Evolutionary conservation across 1,284 basidiomycete species (phyloP).

Genomic region (Cryptococcus floricola): DNA sequence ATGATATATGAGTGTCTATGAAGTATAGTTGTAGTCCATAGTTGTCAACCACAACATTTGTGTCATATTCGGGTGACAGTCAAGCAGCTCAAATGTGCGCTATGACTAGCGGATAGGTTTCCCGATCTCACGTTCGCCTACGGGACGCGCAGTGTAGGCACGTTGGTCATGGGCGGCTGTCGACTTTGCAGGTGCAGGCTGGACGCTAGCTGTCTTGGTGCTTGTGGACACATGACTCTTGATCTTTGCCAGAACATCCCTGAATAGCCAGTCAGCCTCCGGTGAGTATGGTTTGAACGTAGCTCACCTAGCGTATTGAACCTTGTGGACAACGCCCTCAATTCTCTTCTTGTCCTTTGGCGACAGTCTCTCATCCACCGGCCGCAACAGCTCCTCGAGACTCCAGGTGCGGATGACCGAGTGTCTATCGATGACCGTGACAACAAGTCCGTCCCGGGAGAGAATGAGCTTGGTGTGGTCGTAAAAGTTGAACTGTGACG

Average conservation of each 20-base stretch:
- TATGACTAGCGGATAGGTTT: slow-evolving; percentile 13
- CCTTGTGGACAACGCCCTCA: slow-evolving; percentile 40
- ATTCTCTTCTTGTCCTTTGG: slow-evolving; percentile 33
- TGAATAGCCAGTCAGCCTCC: not conserved
- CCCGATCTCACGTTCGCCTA: slow-evolving; percentile 13
- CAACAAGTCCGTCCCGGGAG: slow-evolving; percentile 68
- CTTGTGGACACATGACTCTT: slow-evolving; percentile 11
- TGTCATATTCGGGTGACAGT: too few relatives aligned
- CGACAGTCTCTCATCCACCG: slow-evolving; percentile 13
- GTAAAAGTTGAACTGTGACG: slow-evolving; percentile 89
- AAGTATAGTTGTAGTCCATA: too few relatives aligned
- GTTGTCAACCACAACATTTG: too few relatives aligned
- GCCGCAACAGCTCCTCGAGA: slow-evolving; percentile 65
- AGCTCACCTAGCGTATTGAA: slow-evolving; percentile 42
- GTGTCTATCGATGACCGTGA: slow-evolving; percentile 87
- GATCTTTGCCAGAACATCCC: slow-evolving; percentile 34
- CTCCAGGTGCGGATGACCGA: slow-evolving; percentile 73
- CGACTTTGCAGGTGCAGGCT: slow-evolving; percentile 6
- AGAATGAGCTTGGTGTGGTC: slow-evolving; percentile 95
- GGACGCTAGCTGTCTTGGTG: not conserved
- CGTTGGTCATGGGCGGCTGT: not conserved
- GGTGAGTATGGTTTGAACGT: not conserved
- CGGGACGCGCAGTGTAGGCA: not conserved
- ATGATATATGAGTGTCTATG: not conserved
- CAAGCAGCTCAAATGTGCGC: too few relatives aligned